Evolutionary conservation across 2,329 filamentous ascomycete genomes (phyloP), one percentile per base, ranked within the genome.

Genomic region (Calonectria leucothoes): DNA sequence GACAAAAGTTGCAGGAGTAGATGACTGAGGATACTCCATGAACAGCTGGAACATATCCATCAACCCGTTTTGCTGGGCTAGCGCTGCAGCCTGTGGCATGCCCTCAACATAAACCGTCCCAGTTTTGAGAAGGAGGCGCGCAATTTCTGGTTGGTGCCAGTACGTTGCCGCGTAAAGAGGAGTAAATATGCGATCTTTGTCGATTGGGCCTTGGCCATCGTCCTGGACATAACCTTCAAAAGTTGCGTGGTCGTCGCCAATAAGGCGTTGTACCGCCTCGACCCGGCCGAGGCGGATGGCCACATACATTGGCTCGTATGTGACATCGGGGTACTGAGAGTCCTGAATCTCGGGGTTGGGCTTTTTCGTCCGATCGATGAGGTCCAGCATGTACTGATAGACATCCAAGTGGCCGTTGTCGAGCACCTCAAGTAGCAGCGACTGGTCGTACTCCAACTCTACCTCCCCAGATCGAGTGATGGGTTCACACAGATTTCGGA

Each of bases 401-500:
- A 81, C 71, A 10, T 81, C 77, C 27, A 79, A 49, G 8, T 75
- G 74, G 6, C 74, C 77, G 3, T 72, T 72, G 8, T 81, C 73
- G 3, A 83, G 78, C 6, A 82, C 73, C n/a, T 79, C 71, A 3
- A 77, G 68, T 10, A 83, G 76, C 6, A 83, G 68, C 0, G 71
- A 69, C 0, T 77, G 61, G 25, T 81, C 75, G 51, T 77, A 77
- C 29, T 76, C 61, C n/a, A 82, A 64, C 45, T 76, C 75, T n/a
- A 81, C 71, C 45, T 81, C 79, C 6, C 78, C 76, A 1, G 81
- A 81, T 7, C 78, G 73, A 11, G 81, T 70, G 12, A 82, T 74
- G 5, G 82, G 82, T 59, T 82, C 81, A 63, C 79, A 82, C 17
- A 81, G 77, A 20, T 77, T 70, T 14, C 79, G 76, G 8, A 83